A percentile compares a stretch with the other conserved stretches of the same genome.
These are phyloP conservation scores for Neurospora sp. DNA, from an alignment of 2,329 filamentous ascomycete genomes.

Conservation along the genomic window DNA sequence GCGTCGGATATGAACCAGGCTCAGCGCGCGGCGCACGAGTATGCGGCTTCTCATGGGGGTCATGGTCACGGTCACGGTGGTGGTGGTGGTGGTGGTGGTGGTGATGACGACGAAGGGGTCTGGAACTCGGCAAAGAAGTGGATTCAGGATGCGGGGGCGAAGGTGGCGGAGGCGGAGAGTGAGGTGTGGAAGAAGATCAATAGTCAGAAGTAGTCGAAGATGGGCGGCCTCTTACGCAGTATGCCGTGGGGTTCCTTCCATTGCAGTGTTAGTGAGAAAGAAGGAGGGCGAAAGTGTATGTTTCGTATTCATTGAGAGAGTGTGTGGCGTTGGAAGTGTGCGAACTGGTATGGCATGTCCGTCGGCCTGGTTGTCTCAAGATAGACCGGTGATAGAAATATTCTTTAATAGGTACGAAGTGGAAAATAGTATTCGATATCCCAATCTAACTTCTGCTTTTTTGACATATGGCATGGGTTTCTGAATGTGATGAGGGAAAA, in stretches of 20 bases:
- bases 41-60: slow-evolving; percentile 10
- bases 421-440: neutral
- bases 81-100: slow-evolving; percentile 2
- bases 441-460: neutral
- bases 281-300: no score
- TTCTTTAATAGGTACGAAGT: neutral
- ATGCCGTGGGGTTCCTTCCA: neutral
- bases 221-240: neutral
- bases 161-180: slow-evolving; percentile 46
- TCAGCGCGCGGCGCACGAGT: slow-evolving; percentile 21
- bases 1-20: slow-evolving; percentile 39
- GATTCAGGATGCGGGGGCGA: slow-evolving; percentile 45
- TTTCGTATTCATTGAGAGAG: neutral
- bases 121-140: slow-evolving; percentile 49
- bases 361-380: neutral
- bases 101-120: slow-evolving; percentile 35
- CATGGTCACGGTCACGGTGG: neutral
- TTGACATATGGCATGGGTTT: neutral
- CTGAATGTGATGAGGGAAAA: neutral
- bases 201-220: slow-evolving; percentile 32
- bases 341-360: neutral
- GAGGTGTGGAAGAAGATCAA: slow-evolving; percentile 56
- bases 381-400: neutral
- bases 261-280: neutral
- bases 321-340: neutral